Evolutionary conservation across 495 filamentous ascomycete genomes (phyloP).

Genomic region (Platismatia glauca): DNA sequence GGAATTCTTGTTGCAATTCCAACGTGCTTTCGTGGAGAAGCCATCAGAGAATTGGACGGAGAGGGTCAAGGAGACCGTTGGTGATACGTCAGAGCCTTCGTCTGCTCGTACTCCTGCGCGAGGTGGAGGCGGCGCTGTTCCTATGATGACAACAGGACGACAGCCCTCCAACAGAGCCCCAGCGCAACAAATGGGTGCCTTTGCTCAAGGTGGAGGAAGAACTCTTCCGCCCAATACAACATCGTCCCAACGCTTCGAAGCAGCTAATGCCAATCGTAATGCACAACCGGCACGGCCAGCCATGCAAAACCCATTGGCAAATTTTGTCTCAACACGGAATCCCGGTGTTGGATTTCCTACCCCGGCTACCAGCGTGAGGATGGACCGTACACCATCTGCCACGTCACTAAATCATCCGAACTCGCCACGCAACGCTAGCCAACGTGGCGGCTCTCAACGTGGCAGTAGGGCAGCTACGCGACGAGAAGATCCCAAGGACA

Average conservation of each 20-base stretch:
- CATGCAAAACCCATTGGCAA: conserved; percentile 51
- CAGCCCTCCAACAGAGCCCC: conserved; percentile 38
- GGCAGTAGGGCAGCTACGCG: conserved; percentile 51
- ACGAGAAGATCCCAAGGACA: conserved; percentile 44
- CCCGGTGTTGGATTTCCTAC: conserved; percentile 52
- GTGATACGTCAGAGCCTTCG: conserved; percentile 57
- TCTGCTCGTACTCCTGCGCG: conserved; percentile 60
- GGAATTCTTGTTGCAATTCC: conserved; percentile 95
- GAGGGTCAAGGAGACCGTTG: conserved; percentile 76
- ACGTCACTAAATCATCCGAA: conserved; percentile 43
- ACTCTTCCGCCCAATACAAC: conserved; percentile 61
- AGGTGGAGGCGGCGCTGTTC: conserved; percentile 49
- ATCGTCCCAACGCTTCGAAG: conserved; percentile 53
- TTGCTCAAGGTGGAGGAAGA: conserved; percentile 40
- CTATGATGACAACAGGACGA: conserved; percentile 40
- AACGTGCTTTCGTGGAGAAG: conserved; percentile 88
- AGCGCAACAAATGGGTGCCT: conserved; percentile 57
- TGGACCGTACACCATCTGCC: conserved; percentile 48
- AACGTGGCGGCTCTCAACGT: conserved; percentile 41
- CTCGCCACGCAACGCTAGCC: conserved; percentile 46
- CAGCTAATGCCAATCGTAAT: conserved; percentile 13
- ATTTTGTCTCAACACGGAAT: conserved; percentile 41
- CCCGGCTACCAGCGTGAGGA: conserved; percentile 30
- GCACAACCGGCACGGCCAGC: conserved; percentile 27
- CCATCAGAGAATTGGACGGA: conserved; percentile 82